Base-by-base conservation (phyloP, 352 stramenopile species). In the Pythium sp. region DNA sequence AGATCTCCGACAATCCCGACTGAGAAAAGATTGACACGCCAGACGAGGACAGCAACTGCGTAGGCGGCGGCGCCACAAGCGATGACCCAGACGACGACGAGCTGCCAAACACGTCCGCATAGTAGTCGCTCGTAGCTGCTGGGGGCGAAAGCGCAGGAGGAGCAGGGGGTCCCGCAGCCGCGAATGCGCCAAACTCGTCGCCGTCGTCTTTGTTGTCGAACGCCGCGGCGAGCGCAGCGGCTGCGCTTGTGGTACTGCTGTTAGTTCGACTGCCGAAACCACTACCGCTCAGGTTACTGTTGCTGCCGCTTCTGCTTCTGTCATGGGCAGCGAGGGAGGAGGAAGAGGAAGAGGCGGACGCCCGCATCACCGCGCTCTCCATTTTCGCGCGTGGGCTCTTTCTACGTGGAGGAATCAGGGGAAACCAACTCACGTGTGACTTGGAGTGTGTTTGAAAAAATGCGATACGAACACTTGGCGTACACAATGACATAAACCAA, bases 161-260 rank as follows among this genome's bases (percentile, higher is more conserved):
- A 7, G 55, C 18, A 58, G 74, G 58, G 20, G 68, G 64, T 56
- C 75, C 69, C 22, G 79, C 79, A 8, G 76, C 62, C 34, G 72
- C 67, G 36, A 88, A 88, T n/a, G 71, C 73, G 36, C 74, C 68
- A 55, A 86, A 84, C 15, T 77, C 78, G 53, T 77, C 76, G 49
- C 72, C 61, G 43, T 59, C 58, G 36, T 64, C 72, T 46, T 63
- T 47, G 58, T 14, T 41, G 53, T 9, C 46, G 34, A 69, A 53
- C 14, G 57, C 32, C 18, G 61, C n/a, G 15, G 46, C 7, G 30
- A 59, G 30, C 30, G 32, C 32, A 15, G 32, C 49, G n/a, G 7
- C 62, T 43, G 54, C 28, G 28, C 18, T 43, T 2, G 7, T 30
- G 9, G 24, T 43, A 9, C n/a, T 14, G 32, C 38, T 68, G 62